A percentile compares a stretch with the other conserved stretches of the same genome.
Conservation (phyloP, 176 grass and related monocot genomes). For the Oropetium thomaeum region DNA sequence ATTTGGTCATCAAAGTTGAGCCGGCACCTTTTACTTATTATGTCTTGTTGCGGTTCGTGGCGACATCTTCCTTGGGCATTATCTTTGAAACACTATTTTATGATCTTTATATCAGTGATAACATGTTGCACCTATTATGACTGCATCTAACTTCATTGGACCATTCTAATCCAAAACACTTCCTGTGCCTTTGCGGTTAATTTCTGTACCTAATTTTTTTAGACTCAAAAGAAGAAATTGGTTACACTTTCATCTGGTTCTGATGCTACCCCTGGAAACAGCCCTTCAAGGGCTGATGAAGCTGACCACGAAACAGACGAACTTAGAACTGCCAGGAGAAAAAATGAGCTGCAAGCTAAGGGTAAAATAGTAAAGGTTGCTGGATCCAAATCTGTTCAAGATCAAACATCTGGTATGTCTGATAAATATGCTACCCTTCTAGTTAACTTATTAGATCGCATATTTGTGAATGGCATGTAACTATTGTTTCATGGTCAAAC, state of each 20-base stretch:
- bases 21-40: neutral
- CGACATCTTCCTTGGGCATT: neutral
- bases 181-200: neutral
- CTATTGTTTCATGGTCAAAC: constrained; percentile 8
- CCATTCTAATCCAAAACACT: neutral
- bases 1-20: constrained; percentile 3
- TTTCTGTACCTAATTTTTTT: neutral
- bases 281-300: constrained; percentile 33
- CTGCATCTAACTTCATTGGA: constrained; percentile 5
- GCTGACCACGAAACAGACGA: constrained; percentile 17
- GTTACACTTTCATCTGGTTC: constrained; percentile 32
- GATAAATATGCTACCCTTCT: neutral
- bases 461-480: constrained; percentile 11
- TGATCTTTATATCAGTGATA: neutral
- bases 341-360: constrained; percentile 23
- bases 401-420: constrained; percentile 27
- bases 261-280: constrained; percentile 23
- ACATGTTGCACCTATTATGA: neutral
- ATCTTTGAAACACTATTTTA: neutral
- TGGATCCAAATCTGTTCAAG: constrained; percentile 15
- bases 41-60: neutral
- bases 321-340: constrained; percentile 15
- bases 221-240: constrained; percentile 41
- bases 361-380: constrained; percentile 31
- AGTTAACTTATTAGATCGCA: neutral